Percentiles rank a stretch among this genome's conserved stretches.
Evolutionary conservation across 2,329 filamentous ascomycete genomes (phyloP).

Genomic region (Penicillium hesseltinei): DNA sequence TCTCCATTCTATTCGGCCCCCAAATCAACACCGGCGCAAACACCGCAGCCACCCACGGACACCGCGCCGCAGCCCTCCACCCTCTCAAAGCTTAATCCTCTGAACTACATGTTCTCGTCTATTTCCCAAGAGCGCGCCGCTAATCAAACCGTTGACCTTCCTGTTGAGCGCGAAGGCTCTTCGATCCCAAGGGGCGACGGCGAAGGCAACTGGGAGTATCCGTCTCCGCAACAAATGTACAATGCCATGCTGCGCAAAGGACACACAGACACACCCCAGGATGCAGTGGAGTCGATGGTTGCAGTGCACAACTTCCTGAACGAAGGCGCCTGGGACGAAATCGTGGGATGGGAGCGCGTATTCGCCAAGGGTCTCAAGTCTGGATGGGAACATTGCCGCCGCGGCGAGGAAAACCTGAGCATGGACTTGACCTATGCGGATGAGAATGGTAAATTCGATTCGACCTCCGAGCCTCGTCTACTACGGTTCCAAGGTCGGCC

Average conservation of each 20-base stretch:
- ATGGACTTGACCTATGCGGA: slow-evolving; percentile 56
- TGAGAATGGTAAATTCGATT: slow-evolving; percentile 30
- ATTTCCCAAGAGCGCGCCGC: slow-evolving; percentile 76
- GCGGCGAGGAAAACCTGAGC: slow-evolving; percentile 66
- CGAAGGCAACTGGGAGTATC: slow-evolving; percentile 90
- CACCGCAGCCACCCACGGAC: slow-evolving; percentile 32
- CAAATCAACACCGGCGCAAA: slow-evolving; percentile 32
- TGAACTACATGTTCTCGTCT: slow-evolving; percentile 94
- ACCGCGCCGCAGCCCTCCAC: slow-evolving; percentile 45
- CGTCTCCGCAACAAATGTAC: slow-evolving; percentile 99
- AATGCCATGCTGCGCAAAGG: slow-evolving; percentile 96
- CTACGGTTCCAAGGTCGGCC: slow-evolving; percentile 87
- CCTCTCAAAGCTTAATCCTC: slow-evolving; percentile 67
- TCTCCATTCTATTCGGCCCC: slow-evolving; percentile 46
- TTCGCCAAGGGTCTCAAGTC: slow-evolving; percentile 71
- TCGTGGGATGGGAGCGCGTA: slow-evolving; percentile 86
- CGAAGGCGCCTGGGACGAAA: slow-evolving; percentile 95
- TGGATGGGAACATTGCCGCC: slow-evolving; percentile 71
- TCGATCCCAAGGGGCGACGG: slow-evolving; percentile 82
- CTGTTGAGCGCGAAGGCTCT: slow-evolving; percentile 76
- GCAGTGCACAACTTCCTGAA: slow-evolving; percentile 97
- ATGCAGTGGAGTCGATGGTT: slow-evolving; percentile 95
- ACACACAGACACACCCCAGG: slow-evolving; percentile 88
- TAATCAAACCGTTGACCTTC: slow-evolving; percentile 70
- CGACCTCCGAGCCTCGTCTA: slow-evolving; percentile 63